Evolutionary conservation across 2,329 filamentous ascomycete species (phyloP), one percentile per base, ranked within the genome.

Genomic region (Penicillium sp.): DNA sequence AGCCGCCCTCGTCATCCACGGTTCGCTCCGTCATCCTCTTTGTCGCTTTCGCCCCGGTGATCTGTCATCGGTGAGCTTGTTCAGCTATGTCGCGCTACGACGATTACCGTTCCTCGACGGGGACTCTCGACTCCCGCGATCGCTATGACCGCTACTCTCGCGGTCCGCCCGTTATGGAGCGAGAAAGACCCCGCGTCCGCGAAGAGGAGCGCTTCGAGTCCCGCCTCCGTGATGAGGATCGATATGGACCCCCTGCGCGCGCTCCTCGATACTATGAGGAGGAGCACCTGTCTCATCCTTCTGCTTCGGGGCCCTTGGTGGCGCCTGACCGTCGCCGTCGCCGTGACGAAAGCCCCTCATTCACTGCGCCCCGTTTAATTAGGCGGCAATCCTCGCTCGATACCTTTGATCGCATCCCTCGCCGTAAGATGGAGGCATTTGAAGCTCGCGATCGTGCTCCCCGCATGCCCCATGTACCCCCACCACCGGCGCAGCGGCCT

Each of bases 321-420:
- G 80, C 84, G 46, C 84, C 81, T 39, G 78, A 82, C 45, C 71
- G 77, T 60, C 83, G 84, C 51, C 78, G 81, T 46, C 81, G 83
- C 26, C 56, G 58, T 46, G 81, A 82, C 8, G 82, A 80, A 2
- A 74, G 78, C 47, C 74, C 78, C 36, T 75, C 77, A 18, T 60
- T 63, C 39, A 79, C 81, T 27, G 81, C 88, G 39, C 91, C 91
- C 2, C 79, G 80, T 24, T 80, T 92, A 57, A 67, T 94, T 44
- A 84, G 92, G 33, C 84, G 92, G 36, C 91, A 96, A 70, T 96
- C 91, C 12, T 96, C 91, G 46, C 80, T 96, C 32, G 92, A 96
- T 70, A 96, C 89, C 0, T 96, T 91, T 67, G 92, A 97, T 72
- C 86, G 91, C 42, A 85, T 85, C 23, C 87, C 89, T 1, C 62